phyloP scores from a whole-genome alignment of 1,284 basidiomycete species.

The Anthracocystis setariae region DNA sequence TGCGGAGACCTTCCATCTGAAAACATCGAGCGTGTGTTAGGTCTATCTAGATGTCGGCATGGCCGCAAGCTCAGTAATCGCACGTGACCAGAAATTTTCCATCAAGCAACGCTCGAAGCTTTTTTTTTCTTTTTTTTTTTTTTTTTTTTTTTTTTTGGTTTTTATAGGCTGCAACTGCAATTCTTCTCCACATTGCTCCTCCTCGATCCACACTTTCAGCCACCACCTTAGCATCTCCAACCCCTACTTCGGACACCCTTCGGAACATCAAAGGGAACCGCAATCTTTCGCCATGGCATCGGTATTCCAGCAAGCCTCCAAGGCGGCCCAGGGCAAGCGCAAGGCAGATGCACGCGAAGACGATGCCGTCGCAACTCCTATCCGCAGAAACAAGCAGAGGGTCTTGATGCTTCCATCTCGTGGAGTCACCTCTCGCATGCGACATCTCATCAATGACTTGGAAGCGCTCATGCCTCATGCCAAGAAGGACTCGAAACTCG shows the following conservation, averaged over 20 bases:
- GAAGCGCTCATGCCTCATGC: slow-evolving; percentile 90
- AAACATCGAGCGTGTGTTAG: too few relatives aligned
- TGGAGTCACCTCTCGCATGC: slow-evolving; percentile 94
- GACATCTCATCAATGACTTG: slow-evolving; percentile 95
- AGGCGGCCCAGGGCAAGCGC: slow-evolving; percentile 52
- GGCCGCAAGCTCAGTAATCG: not conserved
- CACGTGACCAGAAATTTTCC: not conserved
- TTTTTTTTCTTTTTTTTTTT: not conserved
- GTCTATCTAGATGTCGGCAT: not conserved
- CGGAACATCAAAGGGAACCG: not conserved
- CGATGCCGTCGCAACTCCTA: slow-evolving; percentile 13
- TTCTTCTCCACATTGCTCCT: not conserved
- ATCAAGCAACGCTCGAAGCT: not conserved
- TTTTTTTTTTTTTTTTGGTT: not conserved
- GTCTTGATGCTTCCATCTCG: slow-evolving; percentile 92
- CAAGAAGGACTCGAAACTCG: slow-evolving; percentile 82
- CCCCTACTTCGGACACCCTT: not conserved
- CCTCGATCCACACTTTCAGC: not conserved
- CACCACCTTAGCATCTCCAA: not conserved
- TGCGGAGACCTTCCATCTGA: too few relatives aligned
- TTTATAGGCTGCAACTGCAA: too few relatives aligned
- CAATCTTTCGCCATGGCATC: slow-evolving; percentile 33
- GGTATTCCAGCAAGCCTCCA: slow-evolving; percentile 49
- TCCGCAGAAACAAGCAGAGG: slow-evolving; percentile 71
- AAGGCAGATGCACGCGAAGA: slow-evolving; percentile 44